Conservation (phyloP, 257 asterid species). For the Nicotiana otophora region DNA sequence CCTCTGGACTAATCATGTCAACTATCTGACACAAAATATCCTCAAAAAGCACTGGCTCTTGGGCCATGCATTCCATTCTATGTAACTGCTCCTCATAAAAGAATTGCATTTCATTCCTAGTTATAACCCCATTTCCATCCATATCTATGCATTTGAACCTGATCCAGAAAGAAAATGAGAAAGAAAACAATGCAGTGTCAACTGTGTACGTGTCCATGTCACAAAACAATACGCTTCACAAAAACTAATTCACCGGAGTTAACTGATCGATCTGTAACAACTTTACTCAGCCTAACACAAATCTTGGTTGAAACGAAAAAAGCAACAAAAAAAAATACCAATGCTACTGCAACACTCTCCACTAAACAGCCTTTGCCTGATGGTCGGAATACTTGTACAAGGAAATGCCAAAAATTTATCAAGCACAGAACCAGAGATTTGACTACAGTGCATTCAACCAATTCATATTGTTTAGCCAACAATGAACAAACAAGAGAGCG, state of each 20-base stretch:
- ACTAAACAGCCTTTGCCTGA: constrained; percentile 2
- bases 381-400: neutral
- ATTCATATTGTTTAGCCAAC: neutral
- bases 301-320: neutral
- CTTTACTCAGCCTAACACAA: neutral
- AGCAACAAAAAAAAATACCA: no score
- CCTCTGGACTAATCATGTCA: constrained; percentile 98
- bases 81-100: constrained; percentile 98
- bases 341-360: no score
- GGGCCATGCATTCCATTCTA: constrained; percentile 99
- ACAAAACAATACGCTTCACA: neutral
- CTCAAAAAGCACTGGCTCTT: constrained; percentile 99
- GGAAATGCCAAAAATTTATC: neutral
- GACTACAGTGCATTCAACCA: neutral
- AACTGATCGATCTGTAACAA: neutral
- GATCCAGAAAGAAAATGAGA: constrained; percentile 16
- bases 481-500: neutral
- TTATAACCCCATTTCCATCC: constrained; percentile 92
- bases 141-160: constrained; percentile 99
- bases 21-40: constrained; percentile 97
- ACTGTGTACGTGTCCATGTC: neutral
- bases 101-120: constrained; percentile 95
- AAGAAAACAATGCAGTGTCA: neutral
- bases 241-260: neutral
- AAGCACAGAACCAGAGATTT: neutral